Percentiles rank a stretch among this genome's conserved stretches.
Evolutionary conservation across 208 protist genomes (phyloP).

Genomic region (Polymyxa betae): DNA sequence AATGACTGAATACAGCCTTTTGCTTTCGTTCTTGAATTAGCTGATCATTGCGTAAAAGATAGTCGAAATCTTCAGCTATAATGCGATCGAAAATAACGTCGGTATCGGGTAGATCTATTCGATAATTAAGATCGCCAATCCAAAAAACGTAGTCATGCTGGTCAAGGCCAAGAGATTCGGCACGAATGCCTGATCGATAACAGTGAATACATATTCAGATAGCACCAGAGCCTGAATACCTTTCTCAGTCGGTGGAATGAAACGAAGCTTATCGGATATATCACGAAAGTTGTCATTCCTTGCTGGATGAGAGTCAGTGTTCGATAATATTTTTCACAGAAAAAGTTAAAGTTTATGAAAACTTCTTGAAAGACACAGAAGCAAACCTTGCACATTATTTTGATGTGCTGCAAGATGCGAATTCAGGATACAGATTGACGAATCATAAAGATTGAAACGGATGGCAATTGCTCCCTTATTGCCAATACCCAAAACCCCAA

Average conservation of each 20-base stretch:
- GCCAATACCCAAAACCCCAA: background rate
- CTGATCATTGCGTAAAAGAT: background rate
- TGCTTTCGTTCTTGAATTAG: background rate
- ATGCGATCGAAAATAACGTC: constrained; percentile 5
- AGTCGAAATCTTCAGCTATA: background rate
- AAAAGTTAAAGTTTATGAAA: too few species aligned
- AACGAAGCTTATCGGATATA: background rate
- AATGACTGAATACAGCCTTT: background rate
- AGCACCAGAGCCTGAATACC: too few species aligned
- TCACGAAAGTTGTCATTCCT: constrained; percentile 12
- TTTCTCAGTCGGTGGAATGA: background rate
- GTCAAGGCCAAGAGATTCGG: background rate
- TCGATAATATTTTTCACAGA: too few species aligned
- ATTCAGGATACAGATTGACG: background rate
- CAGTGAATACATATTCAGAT: too few species aligned
- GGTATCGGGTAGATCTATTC: background rate
- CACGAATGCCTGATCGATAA: too few species aligned
- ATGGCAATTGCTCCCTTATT: constrained; percentile 1
- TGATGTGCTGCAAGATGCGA: background rate
- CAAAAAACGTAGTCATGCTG: constrained; percentile 5
- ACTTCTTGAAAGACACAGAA: too few species aligned
- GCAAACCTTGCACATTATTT: background rate
- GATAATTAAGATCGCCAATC: constrained; percentile 12
- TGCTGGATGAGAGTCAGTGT: too few species aligned
- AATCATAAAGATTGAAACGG: background rate